Conservation (phyloP, 768 basidiomycete genomes). For the Botryobasidium botryosum region DNA sequence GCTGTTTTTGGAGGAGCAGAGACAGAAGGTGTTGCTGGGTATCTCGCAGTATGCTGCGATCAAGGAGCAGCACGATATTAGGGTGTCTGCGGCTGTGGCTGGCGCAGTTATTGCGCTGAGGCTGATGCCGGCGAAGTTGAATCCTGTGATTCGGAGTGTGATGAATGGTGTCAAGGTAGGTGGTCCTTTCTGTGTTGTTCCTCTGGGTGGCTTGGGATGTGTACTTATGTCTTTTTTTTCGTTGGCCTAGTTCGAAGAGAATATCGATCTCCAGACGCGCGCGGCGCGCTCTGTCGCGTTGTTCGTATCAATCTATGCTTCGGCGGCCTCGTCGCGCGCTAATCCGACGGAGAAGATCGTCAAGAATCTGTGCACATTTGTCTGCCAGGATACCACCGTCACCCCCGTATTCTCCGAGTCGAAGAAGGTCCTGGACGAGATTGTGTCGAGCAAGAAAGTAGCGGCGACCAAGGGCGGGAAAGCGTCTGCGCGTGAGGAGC, state of each 20-base stretch:
- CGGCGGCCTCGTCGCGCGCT: constrained; percentile 33
- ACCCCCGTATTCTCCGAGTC: constrained; percentile 72
- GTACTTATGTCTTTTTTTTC: neutral
- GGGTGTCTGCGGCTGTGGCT: constrained; percentile 79
- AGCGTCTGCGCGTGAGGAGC: constrained; percentile 14
- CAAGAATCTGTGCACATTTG: constrained; percentile 90
- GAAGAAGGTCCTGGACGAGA: constrained; percentile 31
- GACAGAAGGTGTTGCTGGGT: constrained; percentile 42
- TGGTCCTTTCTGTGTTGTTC: neutral
- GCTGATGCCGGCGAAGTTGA: constrained; percentile 81
- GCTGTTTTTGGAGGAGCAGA: constrained; percentile 57
- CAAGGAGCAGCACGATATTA: constrained; percentile 72
- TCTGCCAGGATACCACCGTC: constrained; percentile 78
- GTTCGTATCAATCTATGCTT: constrained; percentile 72
- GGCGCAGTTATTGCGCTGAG: constrained; percentile 79
- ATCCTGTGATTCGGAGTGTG: constrained; percentile 88
- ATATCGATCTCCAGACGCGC: constrained; percentile 70
- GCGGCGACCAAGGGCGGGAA: constrained; percentile 20
- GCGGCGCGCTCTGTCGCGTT: constrained; percentile 74
- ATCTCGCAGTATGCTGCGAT: constrained; percentile 69
- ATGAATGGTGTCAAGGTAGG: constrained; percentile 95
- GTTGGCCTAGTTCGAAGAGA: constrained; percentile 72
- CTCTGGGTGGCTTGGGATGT: neutral
- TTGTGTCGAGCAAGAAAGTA: constrained; percentile 35
- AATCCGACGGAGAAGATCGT: constrained; percentile 94